phyloP scores from a whole-genome alignment of 176 grass and related monocot species.

The Saccharum officinarum region DNA sequence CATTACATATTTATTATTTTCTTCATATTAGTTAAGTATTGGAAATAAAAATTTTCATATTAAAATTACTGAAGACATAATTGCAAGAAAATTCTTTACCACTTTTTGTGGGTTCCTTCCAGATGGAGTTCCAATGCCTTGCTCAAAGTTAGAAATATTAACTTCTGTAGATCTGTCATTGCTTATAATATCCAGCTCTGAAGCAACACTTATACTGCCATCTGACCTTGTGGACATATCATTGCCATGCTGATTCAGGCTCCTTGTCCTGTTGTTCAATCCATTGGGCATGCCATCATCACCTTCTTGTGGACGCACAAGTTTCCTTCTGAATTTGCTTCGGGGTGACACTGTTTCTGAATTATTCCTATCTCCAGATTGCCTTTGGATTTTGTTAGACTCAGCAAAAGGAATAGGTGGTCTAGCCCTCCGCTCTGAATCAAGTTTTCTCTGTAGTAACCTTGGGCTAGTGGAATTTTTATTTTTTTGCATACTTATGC shows the following conservation, averaged over 20 bases:
- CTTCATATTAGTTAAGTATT: neutral
- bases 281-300: slow-evolving; percentile 59
- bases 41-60: slow-evolving; percentile 6
- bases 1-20: slow-evolving; percentile 5
- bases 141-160: slow-evolving; percentile 43
- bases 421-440: slow-evolving; percentile 55
- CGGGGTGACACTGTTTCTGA: slow-evolving; percentile 72
- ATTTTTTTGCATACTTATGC: slow-evolving; percentile 46
- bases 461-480: slow-evolving; percentile 75
- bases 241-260: slow-evolving; percentile 51
- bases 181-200: slow-evolving; percentile 63
- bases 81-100: slow-evolving; percentile 42
- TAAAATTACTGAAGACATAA: slow-evolving; percentile 17
- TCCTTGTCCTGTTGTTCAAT: slow-evolving; percentile 48
- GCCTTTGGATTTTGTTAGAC: slow-evolving; percentile 53
- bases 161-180: slow-evolving; percentile 55
- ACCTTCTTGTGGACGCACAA: slow-evolving; percentile 57
- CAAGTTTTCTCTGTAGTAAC: slow-evolving; percentile 65
- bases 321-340: slow-evolving; percentile 68
- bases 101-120: slow-evolving; percentile 61
- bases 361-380: slow-evolving; percentile 52
- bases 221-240: slow-evolving; percentile 68
- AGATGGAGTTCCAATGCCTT: slow-evolving; percentile 50
- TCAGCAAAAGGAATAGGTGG: slow-evolving; percentile 52
- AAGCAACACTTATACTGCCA: slow-evolving; percentile 49